phyloP scores from a whole-genome alignment of 371 early-diverging fungal species.

The Chytridium lagenaria region DNA sequence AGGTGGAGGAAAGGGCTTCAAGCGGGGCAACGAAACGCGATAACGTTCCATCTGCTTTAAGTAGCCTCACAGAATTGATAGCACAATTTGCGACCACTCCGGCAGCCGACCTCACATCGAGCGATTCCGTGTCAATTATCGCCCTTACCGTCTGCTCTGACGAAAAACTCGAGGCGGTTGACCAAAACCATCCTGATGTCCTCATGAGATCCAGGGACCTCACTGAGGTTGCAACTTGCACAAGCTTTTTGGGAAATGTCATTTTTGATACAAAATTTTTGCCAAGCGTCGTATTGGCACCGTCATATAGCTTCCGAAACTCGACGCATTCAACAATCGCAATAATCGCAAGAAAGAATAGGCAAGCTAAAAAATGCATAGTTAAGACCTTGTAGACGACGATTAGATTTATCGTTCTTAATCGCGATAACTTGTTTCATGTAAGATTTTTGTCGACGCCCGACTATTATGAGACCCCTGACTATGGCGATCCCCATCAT shows the following conservation, averaged over 20 bases:
- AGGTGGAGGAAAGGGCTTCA: neutral
- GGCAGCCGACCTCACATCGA: slow-evolving; percentile 4
- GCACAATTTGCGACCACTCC: neutral
- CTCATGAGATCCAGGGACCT: slow-evolving; percentile 26
- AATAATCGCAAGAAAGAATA: slow-evolving; percentile 15
- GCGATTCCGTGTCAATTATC: slow-evolving; percentile 16
- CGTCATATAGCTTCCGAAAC: neutral
- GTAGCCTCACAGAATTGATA: neutral
- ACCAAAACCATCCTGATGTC: neutral
- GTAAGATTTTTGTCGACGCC: slow-evolving; percentile 3
- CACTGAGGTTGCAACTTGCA: slow-evolving; percentile 16
- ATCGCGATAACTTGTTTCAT: slow-evolving; percentile 26
- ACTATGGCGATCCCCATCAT: neutral
- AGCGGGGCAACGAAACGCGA: neutral
- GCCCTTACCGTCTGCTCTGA: neutral
- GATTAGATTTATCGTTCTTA: slow-evolving; percentile 25
- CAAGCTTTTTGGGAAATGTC: too few relatives aligned
- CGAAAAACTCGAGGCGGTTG: neutral
- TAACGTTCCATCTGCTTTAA: neutral
- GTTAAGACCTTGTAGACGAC: slow-evolving; percentile 27
- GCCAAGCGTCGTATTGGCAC: neutral
- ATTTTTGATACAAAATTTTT: neutral
- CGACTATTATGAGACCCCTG: neutral
- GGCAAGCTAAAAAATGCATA: neutral
- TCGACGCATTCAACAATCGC: slow-evolving; percentile 17